Evolutionary conservation across 768 basidiomycete species (phyloP).

Genomic region (Pisolithus sp.): DNA sequence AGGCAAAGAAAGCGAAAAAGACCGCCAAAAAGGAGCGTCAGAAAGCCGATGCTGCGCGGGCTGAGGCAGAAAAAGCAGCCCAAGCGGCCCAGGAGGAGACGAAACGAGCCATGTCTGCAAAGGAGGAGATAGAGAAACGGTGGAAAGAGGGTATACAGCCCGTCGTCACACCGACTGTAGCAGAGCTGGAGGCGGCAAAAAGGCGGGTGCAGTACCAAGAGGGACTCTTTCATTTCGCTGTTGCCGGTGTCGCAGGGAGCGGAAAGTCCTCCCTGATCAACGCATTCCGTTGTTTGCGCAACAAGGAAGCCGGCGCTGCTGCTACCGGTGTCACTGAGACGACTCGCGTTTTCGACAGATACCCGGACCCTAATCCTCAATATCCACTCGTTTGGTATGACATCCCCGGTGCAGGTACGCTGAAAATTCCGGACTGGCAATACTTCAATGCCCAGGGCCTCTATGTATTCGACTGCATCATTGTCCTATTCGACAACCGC

Average conservation of each 20-base stretch:
- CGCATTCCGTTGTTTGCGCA: slow-evolving; percentile 28
- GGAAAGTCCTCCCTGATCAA: slow-evolving; percentile 35
- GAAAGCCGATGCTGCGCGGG: neutral
- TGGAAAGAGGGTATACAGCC: slow-evolving; percentile 20
- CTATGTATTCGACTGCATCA: slow-evolving; percentile 30
- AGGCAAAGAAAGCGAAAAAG: neutral
- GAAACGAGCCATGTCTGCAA: neutral
- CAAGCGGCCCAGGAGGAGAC: neutral
- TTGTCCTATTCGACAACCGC: slow-evolving; percentile 28
- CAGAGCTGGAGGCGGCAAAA: slow-evolving; percentile 12
- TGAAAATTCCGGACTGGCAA: slow-evolving; percentile 27
- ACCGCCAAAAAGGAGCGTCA: neutral
- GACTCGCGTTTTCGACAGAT: slow-evolving; percentile 21
- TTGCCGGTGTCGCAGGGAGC: slow-evolving; percentile 30
- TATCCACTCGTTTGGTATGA: slow-evolving; percentile 29
- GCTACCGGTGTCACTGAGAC: slow-evolving; percentile 26
- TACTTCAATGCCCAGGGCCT: slow-evolving; percentile 34
- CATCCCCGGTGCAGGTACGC: slow-evolving; percentile 30
- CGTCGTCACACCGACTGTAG: slow-evolving; percentile 3
- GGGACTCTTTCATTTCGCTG: slow-evolving; percentile 27
- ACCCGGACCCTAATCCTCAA: slow-evolving; percentile 15
- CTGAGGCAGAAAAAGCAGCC: neutral
- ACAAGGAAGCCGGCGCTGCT: slow-evolving; percentile 16
- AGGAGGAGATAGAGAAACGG: neutral
- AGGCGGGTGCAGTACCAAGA: slow-evolving; percentile 19